Evolutionary conservation across 2,329 filamentous ascomycete genomes (phyloP).

Genomic region (Teratosphaeriaceae sp.): DNA sequence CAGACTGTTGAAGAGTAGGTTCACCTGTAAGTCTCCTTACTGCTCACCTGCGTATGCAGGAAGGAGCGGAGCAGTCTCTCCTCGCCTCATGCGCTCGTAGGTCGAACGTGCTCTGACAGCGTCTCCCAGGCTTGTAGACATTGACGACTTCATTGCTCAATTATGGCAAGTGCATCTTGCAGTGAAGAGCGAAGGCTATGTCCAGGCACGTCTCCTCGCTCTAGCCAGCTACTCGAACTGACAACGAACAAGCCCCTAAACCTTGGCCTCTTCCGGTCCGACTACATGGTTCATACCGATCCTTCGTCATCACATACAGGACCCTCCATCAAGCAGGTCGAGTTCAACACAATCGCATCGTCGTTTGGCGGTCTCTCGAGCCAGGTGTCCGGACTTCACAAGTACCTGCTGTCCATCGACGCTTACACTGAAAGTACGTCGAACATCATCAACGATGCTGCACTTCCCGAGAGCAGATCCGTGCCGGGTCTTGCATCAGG

Average conservation of each 20-base stretch:
- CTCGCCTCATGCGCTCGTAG: not conserved
- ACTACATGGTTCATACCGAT: constrained; percentile 91
- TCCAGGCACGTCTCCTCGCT: constrained; percentile 52
- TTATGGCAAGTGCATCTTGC: constrained; percentile 82
- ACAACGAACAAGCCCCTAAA: constrained; percentile 53
- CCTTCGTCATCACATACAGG: constrained; percentile 38
- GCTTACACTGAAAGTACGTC: constrained; percentile 41
- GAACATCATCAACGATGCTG: constrained; percentile 36
- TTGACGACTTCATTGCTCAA: constrained; percentile 87
- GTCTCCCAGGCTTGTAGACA: constrained; percentile 62
- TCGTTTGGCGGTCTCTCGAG: constrained; percentile 89
- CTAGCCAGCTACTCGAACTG: not conserved
- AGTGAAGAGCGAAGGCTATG: constrained; percentile 85
- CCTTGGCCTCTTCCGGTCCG: constrained; percentile 86
- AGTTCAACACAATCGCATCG: constrained; percentile 99
- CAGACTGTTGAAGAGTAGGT: constrained; percentile 80
- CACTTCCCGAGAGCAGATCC: constrained; percentile 67
- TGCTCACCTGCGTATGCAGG: not conserved
- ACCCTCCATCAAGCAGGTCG: constrained; percentile 82
- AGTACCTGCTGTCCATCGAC: constrained; percentile 47
- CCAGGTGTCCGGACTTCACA: constrained; percentile 70
- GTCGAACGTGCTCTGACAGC: not conserved
- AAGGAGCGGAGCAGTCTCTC: not conserved
- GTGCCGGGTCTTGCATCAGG: constrained; percentile 67
- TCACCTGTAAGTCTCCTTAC: constrained; percentile 5